A percentile compares a stretch with the other conserved stretches of the same genome.
Conservation (phyloP, 768 basidiomycete genomes). For the Collybia sp. region DNA sequence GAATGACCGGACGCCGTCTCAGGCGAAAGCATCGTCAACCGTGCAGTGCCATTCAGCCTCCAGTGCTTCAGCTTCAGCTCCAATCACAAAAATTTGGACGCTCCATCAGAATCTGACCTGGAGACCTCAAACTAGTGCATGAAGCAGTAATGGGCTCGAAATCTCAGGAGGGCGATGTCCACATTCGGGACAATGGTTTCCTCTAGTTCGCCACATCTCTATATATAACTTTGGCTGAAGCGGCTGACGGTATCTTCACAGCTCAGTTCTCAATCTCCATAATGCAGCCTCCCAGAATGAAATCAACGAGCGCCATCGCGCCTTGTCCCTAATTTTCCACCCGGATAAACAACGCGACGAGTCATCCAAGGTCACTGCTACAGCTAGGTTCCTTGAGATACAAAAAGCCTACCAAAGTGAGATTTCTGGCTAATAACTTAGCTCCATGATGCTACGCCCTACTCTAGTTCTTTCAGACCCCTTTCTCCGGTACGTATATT, state of each 20-base stretch:
- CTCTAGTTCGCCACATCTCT: slow-evolving; percentile 15
- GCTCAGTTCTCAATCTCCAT: slow-evolving; percentile 69
- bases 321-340: slow-evolving; percentile 75
- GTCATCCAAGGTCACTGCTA: slow-evolving; percentile 50
- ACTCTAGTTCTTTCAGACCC: slow-evolving; percentile 65
- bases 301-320: slow-evolving; percentile 69
- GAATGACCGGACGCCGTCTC: too few species aligned
- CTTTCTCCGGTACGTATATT: slow-evolving; percentile 49
- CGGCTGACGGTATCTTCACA: slow-evolving; percentile 12
- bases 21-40: too few species aligned
- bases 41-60: too few species aligned
- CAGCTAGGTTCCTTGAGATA: slow-evolving; percentile 65
- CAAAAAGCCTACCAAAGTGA: slow-evolving; percentile 82
- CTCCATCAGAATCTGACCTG: too few species aligned
- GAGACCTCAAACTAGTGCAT: too few species aligned
- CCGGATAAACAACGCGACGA: slow-evolving; percentile 78
- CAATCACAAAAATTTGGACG: too few species aligned
- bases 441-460: neutral
- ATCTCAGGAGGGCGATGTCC: too few species aligned
- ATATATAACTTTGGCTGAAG: neutral
- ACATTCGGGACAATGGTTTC: slow-evolving; percentile 9
- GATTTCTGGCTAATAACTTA: slow-evolving; percentile 4
- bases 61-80: too few species aligned
- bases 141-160: too few species aligned
- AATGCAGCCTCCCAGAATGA: slow-evolving; percentile 59